Evolutionary conservation across 768 basidiomycete species (phyloP).

Genomic region (Amanita inopinata): DNA sequence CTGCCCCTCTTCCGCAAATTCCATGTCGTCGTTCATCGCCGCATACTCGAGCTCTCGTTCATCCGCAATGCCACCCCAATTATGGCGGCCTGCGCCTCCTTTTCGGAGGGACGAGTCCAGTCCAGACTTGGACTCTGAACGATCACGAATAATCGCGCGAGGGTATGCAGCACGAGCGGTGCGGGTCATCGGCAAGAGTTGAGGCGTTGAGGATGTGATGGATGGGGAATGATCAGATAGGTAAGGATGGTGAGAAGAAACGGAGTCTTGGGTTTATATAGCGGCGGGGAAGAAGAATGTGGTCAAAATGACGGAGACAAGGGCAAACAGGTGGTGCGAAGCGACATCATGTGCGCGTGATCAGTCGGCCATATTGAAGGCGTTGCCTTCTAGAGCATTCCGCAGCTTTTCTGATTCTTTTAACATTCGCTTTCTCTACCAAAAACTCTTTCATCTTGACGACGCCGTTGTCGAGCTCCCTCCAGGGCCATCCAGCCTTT

Average conservation of each 20-base stretch:
- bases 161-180: conserved; percentile 66
- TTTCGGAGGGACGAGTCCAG: conserved; percentile 66
- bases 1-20: conserved; percentile 31
- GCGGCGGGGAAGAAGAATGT: not conserved
- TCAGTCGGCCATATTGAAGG: not conserved
- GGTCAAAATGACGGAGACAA: no score
- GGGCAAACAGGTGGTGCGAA: not conserved
- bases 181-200: conserved; percentile 53
- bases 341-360: conserved; percentile 8
- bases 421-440: not conserved
- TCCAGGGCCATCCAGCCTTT: not conserved
- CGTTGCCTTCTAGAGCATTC: conserved; percentile 2
- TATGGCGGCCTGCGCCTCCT: conserved; percentile 71
- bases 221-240: not conserved
- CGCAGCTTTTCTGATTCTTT: not conserved
- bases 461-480: no score
- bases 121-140: conserved; percentile 71
- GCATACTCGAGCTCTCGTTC: conserved; percentile 53
- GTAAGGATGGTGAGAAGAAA: conserved; percentile 3
- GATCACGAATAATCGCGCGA: conserved; percentile 65
- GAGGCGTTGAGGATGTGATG: conserved; percentile 1
- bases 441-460: no score
- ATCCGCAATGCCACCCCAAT: conserved; percentile 71
- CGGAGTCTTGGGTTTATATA: conserved; percentile 8
- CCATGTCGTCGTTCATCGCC: conserved; percentile 42